Evolutionary conservation across 768 basidiomycete genomes (phyloP).

Genomic region (Agaricus bisporus): DNA sequence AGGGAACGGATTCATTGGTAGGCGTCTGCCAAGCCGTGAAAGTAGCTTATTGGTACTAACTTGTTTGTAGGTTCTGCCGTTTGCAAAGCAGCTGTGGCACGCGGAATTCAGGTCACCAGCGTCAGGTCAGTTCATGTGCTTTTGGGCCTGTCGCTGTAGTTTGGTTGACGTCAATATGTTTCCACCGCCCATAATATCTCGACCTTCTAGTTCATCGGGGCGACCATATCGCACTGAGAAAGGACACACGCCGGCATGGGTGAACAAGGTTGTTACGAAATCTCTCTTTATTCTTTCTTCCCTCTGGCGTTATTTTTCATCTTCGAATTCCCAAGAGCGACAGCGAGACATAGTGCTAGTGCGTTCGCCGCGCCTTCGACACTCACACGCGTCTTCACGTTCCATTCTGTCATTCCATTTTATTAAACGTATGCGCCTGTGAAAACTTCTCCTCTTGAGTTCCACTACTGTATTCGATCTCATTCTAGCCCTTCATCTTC

Average conservation of each 20-base stretch:
- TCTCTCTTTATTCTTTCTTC: slow-evolving; percentile 14
- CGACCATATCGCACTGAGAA: slow-evolving; percentile 81
- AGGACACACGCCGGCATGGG: slow-evolving; percentile 88
- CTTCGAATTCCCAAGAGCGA: not conserved
- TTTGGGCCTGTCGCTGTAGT: not conserved
- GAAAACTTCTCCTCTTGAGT: not conserved
- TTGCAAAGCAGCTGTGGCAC: slow-evolving; percentile 79
- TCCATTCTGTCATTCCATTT: not conserved
- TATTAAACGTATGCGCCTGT: not conserved
- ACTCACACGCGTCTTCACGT: not conserved
- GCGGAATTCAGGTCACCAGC: slow-evolving; percentile 84
- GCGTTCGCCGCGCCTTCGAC: not conserved
- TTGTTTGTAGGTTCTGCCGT: slow-evolving; percentile 75
- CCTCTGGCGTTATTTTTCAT: slow-evolving; percentile 3
- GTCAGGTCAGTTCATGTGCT: slow-evolving; percentile 57
- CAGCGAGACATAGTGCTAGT: not conserved
- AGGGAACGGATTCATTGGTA: slow-evolving; percentile 98
- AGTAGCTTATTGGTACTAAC: slow-evolving; percentile 8
- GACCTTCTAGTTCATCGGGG: slow-evolving; percentile 68
- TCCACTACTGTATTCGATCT: not conserved
- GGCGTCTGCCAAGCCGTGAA: slow-evolving; percentile 4
- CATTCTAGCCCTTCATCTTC: not conserved
- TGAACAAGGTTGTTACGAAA: slow-evolving; percentile 45
- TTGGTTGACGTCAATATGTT: not conserved
- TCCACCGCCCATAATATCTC: not conserved